Base-by-base conservation (phyloP, 371 early-diverging fungal species). In the Mycotypha africana region DNA sequence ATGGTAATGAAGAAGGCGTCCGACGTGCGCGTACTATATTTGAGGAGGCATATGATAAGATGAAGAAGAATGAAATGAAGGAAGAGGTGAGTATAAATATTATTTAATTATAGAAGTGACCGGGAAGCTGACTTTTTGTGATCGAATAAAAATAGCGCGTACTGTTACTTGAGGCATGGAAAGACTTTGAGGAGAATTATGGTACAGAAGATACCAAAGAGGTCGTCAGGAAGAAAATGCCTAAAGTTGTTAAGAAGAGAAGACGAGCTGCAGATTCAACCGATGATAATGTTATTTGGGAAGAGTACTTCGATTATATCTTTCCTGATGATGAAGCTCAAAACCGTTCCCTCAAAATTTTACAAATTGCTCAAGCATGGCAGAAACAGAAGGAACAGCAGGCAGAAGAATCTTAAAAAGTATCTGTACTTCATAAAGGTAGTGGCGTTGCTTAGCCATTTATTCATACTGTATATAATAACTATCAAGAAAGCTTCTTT, bases 241-340 rank as follows among this genome's bases (percentile, higher is more conserved):
- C 98, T 30, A 82, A 82, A 55, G 81, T 88, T 24, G 95, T 96
- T 61, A 94, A 93, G 67, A 90, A 86, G 67, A 82, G 93, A 58
- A 72, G 79, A 62, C 53, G 77, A 66, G 72, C 75, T 14, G 69
- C 65, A 3, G 81, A 80, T 22, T 80, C 79, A 20, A 67, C 62
- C 17, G 75, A 69, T n/a, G 82, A 72, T 12, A 82, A 80, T 36
- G 69, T 78, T 23, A 70, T 84, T 23, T 82, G 86, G 86, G 98
- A 97, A 61, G 98, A 97, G 75, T 97, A 93, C 85, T 90, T 84
- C 71, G 97, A 97, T 47, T 97, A 95, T 72, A 85, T 96, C 48
- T 97, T 95, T 76, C 97, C 97, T 15, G 98, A 96, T 53, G 97
- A 97, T 39, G 56, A 70, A 53, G 78, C 74, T 7, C 87, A 93